Conservation (phyloP, 169 alveolate genomes). For the Plasmodium yoelii region DNA sequence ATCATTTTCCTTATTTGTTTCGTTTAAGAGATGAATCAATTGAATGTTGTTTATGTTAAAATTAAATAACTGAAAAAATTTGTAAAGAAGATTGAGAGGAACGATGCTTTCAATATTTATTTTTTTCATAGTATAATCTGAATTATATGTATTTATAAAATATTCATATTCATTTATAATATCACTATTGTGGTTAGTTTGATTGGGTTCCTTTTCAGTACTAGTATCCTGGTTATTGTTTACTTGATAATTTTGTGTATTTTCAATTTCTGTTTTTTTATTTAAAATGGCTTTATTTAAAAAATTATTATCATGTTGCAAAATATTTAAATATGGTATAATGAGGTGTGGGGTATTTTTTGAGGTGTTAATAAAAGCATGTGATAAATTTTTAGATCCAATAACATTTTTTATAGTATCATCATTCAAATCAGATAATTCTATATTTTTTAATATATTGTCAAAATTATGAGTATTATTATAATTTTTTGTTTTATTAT, state of each 20-base stretch:
- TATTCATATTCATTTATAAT: conserved; percentile 16
- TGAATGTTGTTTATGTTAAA: conserved; percentile 69
- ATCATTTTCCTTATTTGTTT: conserved; percentile 41
- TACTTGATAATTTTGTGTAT: not conserved
- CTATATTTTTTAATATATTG: conserved; percentile 30
- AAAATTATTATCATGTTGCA: conserved; percentile 57
- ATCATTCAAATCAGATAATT: conserved; percentile 36
- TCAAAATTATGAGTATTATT: conserved; percentile 22
- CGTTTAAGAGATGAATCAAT: conserved; percentile 38
- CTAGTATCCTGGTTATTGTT: not conserved
- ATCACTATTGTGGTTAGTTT: not conserved
- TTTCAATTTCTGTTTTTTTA: not conserved
- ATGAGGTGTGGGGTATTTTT: not conserved
- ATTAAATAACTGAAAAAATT: conserved; percentile 64
- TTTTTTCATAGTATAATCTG: conserved; percentile 28
- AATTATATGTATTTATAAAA: conserved; percentile 38
- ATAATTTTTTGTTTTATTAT: not conserved
- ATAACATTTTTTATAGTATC: conserved; percentile 23
- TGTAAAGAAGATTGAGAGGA: conserved; percentile 49
- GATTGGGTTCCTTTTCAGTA: not conserved
- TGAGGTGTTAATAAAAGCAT: too few relatives aligned
- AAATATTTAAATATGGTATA: conserved; percentile 45
- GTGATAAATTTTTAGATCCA: conserved; percentile 29
- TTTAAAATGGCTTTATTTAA: conserved; percentile 44
- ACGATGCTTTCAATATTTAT: conserved; percentile 48